phyloP scores from a whole-genome alignment of 108 stramenopile genomes.

The Skeletonema costatum region DNA sequence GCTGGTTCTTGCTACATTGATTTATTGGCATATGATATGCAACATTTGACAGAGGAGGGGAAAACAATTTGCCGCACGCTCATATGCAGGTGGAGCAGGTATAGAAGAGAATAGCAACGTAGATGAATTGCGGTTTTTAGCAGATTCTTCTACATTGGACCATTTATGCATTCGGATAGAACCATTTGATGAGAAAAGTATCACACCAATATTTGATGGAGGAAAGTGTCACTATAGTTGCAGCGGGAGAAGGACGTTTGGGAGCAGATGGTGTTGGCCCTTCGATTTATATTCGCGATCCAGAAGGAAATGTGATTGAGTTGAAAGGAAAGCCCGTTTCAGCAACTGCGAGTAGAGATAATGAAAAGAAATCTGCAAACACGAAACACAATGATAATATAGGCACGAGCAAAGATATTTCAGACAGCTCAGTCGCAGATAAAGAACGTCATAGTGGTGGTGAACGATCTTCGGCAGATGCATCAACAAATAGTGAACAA shows the following conservation, averaged over 20 bases:
- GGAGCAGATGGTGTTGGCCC: slow-evolving; percentile 55
- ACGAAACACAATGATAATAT: not conserved
- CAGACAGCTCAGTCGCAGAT: not conserved
- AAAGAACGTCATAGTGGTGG: not conserved
- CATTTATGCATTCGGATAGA: slow-evolving; percentile 53
- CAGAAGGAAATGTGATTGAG: slow-evolving; percentile 54
- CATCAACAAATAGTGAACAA: not conserved
- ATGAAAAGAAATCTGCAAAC: not conserved
- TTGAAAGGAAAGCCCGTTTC: slow-evolving; percentile 35
- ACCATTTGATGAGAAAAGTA: slow-evolving; percentile 37
- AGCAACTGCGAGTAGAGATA: not conserved
- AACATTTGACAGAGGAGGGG: slow-evolving; percentile 37
- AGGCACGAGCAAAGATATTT: not conserved
- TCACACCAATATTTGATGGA: slow-evolving; percentile 25
- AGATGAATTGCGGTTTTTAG: slow-evolving; percentile 25
- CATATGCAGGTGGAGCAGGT: slow-evolving; percentile 43
- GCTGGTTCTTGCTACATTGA: slow-evolving; percentile 55
- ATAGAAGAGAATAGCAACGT: not conserved
- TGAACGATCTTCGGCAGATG: not conserved
- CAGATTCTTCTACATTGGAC: slow-evolving; percentile 40
- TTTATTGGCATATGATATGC: slow-evolving; percentile 40
- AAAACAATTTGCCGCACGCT: slow-evolving; percentile 10
- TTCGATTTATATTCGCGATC: slow-evolving; percentile 52
- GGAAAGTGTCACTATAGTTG: slow-evolving; percentile 32
- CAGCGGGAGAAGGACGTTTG: slow-evolving; percentile 36